phyloP scores from a whole-genome alignment of 768 basidiomycete genomes.

The Amanita inopinata region DNA sequence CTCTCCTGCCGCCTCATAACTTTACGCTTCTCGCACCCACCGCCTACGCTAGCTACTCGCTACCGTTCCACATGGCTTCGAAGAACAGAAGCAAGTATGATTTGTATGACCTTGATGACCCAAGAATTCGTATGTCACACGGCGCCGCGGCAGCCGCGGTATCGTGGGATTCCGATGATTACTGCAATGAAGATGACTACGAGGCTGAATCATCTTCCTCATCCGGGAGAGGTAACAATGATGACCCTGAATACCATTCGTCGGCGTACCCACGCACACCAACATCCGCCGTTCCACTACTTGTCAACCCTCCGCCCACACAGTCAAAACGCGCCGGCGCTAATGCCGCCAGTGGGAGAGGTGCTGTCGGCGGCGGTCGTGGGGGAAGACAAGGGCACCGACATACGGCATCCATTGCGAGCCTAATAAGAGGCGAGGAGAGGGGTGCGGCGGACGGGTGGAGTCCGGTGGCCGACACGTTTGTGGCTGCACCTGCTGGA shows the following conservation, averaged over 20 bases:
- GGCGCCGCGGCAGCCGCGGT: slow-evolving; percentile 14
- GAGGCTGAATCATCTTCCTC: slow-evolving; percentile 7
- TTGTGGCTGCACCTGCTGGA: slow-evolving; percentile 16
- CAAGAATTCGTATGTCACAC: slow-evolving; percentile 28
- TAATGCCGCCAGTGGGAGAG: slow-evolving; percentile 11
- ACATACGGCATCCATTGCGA: slow-evolving; percentile 80
- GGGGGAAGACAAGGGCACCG: slow-evolving; percentile 48
- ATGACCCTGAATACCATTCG: slow-evolving; percentile 53
- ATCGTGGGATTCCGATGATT: background rate
- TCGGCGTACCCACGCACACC: slow-evolving; percentile 34
- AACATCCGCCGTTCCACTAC: slow-evolving; percentile 15
- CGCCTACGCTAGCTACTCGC: slow-evolving; percentile 8
- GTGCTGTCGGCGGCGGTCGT: slow-evolving; percentile 16
- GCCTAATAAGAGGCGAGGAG: slow-evolving; percentile 70
- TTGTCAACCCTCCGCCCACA: slow-evolving; percentile 10
- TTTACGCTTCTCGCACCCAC: slow-evolving; percentile 11
- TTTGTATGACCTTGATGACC: slow-evolving; percentile 66
- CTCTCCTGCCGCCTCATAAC: slow-evolving; percentile 41
- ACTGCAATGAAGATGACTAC: slow-evolving; percentile 7
- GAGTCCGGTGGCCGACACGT: slow-evolving; percentile 59
- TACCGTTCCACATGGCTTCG: slow-evolving; percentile 6
- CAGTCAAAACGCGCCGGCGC: slow-evolving; percentile 11
- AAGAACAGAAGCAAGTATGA: slow-evolving; percentile 51
- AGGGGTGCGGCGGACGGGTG: slow-evolving; percentile 70
- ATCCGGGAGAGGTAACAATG: slow-evolving; percentile 11